Evolutionary conservation across 1,284 basidiomycete genomes (phyloP), one percentile per base, ranked within the genome.

Genomic region (Takashimella tepidaria): DNA sequence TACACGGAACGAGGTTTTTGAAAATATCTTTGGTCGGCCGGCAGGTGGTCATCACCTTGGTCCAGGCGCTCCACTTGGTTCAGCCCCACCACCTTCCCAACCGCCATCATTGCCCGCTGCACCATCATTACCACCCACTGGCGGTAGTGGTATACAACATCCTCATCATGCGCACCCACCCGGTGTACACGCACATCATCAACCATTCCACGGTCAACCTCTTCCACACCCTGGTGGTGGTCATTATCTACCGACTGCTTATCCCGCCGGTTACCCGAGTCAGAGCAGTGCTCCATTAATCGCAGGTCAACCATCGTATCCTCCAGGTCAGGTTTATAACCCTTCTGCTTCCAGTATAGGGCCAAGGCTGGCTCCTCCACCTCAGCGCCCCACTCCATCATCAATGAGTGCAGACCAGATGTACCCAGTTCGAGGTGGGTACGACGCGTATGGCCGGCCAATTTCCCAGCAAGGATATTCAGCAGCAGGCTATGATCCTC

Each of bases 11-110:
- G 70, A 74, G 45, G 73, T 66, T 6, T 76, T 76, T 55, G 73
- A 75, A 49, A 74, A 69, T 58, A 76, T 76, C 61, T 76, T 76
- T 56, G 75, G 75, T 16, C 51, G 73, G 24, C 70, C 73, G 21
- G 67, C 73, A 4, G 72, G 64, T 5, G 69, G 62, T 0, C 75
- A 76, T 63, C 75, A 76, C 50, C 54, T 71, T 31, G 63, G 63
- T 24, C 54, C 27, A 8, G 49, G 55, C 16, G 24, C 24, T 2
- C 49, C 51, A 11, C 49, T 49, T 2, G 46, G 43, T n/a, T 24
- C 49, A 5, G 48, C 42, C 47, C 46, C 48, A 48, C 24, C 45
- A 44, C n/a, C 41, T 10, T 13, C 51, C 16, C 26, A 50, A 43
- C 20, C 44, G 50, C 42, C 51, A 43, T 47, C 48, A 48, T 23